These are phyloP conservation scores for Flammula alnicola DNA, from an alignment of 1,284 basidiomycete species.

Conservation along the genomic window DNA sequence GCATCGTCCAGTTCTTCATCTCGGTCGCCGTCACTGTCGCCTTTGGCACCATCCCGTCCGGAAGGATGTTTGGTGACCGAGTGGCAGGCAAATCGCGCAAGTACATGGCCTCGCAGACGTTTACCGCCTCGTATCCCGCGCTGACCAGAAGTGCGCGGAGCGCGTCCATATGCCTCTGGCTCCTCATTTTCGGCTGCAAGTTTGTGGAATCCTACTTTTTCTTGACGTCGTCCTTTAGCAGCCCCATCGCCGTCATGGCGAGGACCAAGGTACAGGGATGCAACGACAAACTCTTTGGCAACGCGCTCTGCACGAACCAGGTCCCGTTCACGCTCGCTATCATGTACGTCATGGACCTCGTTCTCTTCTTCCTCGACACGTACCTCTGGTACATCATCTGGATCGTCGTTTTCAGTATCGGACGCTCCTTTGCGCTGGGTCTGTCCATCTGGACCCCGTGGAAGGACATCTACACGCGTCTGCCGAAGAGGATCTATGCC, in stretches of 20 bases:
- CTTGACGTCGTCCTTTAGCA: constrained; percentile 90
- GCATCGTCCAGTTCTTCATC: constrained; percentile 88
- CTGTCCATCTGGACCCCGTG: constrained; percentile 98
- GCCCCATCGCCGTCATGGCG: constrained; percentile 91
- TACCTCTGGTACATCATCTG: constrained; percentile 98
- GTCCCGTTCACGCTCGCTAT: constrained; percentile 89
- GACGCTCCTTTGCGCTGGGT: constrained; percentile 86
- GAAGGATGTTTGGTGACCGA: constrained; percentile 94
- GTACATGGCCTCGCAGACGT: constrained; percentile 96
- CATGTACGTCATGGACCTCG: constrained; percentile 97
- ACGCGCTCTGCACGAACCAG: constrained; percentile 83
- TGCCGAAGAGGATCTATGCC: constrained; percentile 96
- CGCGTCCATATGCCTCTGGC: constrained; percentile 86
- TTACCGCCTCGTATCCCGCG: constrained; percentile 92
- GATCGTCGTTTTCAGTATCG: constrained; percentile 94
- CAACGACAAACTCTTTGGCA: constrained; percentile 81
- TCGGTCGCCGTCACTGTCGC: constrained; percentile 79
- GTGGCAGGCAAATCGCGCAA: constrained; percentile 93
- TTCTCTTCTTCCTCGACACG: constrained; percentile 96
- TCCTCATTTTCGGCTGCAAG: constrained; percentile 91
- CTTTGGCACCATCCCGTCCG: constrained; percentile 88
- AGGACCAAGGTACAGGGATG: constrained; percentile 89
- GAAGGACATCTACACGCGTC: constrained; percentile 93
- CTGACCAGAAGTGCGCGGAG: constrained; percentile 70
- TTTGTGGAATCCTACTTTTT: constrained; percentile 96